Percentiles rank a stretch among this genome's conserved stretches.
These are phyloP conservation scores for Mortierella antarctica DNA, from an alignment of 192 early-diverging fungal species.

Conservation along the genomic window DNA sequence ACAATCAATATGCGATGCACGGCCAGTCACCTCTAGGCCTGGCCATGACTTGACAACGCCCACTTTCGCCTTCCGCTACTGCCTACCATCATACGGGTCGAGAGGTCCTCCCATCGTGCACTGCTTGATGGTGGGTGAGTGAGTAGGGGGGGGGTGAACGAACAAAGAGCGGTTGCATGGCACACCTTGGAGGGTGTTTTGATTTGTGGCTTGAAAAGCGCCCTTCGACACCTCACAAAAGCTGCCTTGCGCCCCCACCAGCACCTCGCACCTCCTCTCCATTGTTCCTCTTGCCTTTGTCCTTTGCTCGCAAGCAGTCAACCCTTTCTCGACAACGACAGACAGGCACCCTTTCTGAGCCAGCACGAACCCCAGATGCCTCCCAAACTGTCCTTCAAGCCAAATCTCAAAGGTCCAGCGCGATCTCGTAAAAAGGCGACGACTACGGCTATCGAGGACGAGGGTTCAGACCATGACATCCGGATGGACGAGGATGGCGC, in stretches of 20 bases:
- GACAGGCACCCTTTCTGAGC: not conserved
- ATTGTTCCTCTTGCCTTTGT: not conserved
- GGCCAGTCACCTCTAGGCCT: too few species aligned
- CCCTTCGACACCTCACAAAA: not conserved
- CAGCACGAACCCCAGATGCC: conserved; percentile 18
- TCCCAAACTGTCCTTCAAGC: conserved; percentile 42
- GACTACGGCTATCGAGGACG: conserved; percentile 8
- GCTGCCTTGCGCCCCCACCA: not conserved
- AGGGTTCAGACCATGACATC: conserved; percentile 26
- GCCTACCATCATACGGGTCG: conserved; percentile 44
- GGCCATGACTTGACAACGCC: too few species aligned
- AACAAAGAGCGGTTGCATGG: not conserved
- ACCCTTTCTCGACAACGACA: not conserved
- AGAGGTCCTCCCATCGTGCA: not conserved
- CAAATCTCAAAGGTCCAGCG: conserved; percentile 20
- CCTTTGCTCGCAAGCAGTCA: not conserved
- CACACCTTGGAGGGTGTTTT: conserved; percentile 10
- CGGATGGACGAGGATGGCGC: conserved; percentile 4
- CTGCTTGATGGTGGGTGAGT: too few species aligned
- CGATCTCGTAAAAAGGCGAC: conserved; percentile 27
- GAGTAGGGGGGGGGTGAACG: not conserved
- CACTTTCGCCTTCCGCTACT: not conserved
- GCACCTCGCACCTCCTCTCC: not conserved
- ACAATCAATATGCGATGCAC: too few species aligned
- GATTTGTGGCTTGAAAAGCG: conserved; percentile 22